Base-by-base conservation (phyloP, 2,329 filamentous ascomycete genomes). In the Fusarium longipes region DNA sequence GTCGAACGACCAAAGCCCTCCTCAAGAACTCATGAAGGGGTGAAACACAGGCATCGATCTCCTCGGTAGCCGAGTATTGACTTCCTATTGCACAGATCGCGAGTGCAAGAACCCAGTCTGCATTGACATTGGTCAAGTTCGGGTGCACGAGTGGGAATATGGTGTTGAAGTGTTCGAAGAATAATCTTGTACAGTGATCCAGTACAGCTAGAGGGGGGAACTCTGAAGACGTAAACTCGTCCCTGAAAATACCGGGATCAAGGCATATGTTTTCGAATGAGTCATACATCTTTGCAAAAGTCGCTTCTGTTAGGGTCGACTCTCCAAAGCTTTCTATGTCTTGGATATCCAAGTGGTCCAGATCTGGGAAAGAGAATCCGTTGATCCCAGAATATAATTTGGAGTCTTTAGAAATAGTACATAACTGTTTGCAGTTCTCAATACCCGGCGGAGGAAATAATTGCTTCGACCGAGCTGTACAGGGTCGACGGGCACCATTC, bases 111-210 rank as follows among this genome's bases (percentile, higher is more conserved):
- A 69, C 32, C 73, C 71, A 75, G 14, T 57, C 48, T 0, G 67
- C 50, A 2, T 71, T 65, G 0, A 67, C 8, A 5, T 57, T 50
- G 1, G 56, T 47, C 3, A 61, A 14, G 0, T 32, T 58, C 9
- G 58, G 42, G 32, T 78, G 73, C 1, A 77, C 68, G 17, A 79
- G 72, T 3, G 77, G 74, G 7, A 79, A 36, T 8, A 77, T 73
- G 1, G 71, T 67, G 50, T 76, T 69, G 38, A 79, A 77, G 30
- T 77, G 64, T 17, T 74, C 65, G 50, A 77, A 77, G 43, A 74
- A 79, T 1, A 79, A 68, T 7, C 58, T 69, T 24, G 75, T 62
- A 35, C 77, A 78, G n/a, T 73, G 66, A 38, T 77, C 71, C 32
- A 78, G 49, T 3, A 76, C 64, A 8, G 57, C 52, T 4, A 69